Percentiles rank a stretch among this genome's conserved stretches.
Conservation (phyloP, 768 basidiomycete species). For the Russula sp. region DNA sequence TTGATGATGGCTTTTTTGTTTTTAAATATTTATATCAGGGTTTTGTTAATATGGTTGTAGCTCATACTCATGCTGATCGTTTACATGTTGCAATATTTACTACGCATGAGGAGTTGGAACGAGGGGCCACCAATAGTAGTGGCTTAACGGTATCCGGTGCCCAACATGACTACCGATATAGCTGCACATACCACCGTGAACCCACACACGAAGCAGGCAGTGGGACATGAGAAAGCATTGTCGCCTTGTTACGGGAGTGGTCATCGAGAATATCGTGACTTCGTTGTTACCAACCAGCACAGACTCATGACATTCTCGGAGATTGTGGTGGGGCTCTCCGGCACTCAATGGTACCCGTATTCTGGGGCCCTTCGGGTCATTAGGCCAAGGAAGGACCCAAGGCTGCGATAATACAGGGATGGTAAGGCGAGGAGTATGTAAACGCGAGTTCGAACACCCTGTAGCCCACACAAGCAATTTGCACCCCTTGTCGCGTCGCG, state of each 20-base stretch:
- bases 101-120: not conserved
- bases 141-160: no score
- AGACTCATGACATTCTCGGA: not conserved
- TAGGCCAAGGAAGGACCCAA: not conserved
- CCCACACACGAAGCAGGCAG: no score
- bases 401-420: not conserved
- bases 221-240: no score
- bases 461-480: no score
- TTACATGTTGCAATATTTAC: constrained; percentile 3
- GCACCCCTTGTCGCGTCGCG: no score
- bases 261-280: not conserved
- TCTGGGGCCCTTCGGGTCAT: not conserved
- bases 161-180: not conserved
- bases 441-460: not conserved
- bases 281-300: not conserved
- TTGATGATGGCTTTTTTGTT: not conserved
- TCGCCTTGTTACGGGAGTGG: not conserved
- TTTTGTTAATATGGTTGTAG: constrained; percentile 19
- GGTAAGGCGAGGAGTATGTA: not conserved
- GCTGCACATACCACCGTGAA: no score
- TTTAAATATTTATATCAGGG: constrained; percentile 2
- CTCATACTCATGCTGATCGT: constrained; percentile 16
- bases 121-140: not conserved
- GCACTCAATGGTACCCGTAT: no score
- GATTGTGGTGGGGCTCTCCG: not conserved